Percentiles rank a stretch among this genome's conserved stretches.
Conservation (phyloP, 2,329 filamentous ascomycete genomes). For the Colletotrichum neosansevieriae region DNA sequence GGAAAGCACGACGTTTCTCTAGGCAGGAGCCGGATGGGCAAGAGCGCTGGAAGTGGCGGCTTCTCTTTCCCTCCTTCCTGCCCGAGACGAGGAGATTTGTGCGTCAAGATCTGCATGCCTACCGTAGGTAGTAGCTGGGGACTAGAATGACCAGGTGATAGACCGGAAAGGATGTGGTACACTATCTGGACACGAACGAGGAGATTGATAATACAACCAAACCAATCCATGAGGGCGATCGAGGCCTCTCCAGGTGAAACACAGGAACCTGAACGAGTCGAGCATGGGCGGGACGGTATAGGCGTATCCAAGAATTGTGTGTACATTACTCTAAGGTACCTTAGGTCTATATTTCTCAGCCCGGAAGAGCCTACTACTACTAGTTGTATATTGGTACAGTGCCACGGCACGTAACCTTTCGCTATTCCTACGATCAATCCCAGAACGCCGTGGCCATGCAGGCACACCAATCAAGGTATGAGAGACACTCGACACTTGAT, state of each 20-base stretch:
- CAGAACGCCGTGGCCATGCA: constrained; percentile 39
- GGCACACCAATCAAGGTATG: constrained; percentile 29
- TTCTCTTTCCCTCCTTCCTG: no score
- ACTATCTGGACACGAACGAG: no score
- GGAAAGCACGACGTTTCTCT: neutral
- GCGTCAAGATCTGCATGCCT: no score
- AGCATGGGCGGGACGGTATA: no score
- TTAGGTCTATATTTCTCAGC: constrained; percentile 40
- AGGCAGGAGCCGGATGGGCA: neutral
- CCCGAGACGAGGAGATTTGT: no score
- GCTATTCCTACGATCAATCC: constrained; percentile 37
- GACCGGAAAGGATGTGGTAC: no score
- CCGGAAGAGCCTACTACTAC: constrained; percentile 38
- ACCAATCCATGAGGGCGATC: no score
- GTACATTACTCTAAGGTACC: constrained; percentile 39
- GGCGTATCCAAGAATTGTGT: constrained; percentile 26
- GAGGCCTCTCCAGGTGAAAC: no score
- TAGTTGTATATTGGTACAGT: constrained; percentile 38
- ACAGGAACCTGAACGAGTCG: no score
- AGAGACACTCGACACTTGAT: constrained; percentile 38
- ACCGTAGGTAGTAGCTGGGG: neutral
- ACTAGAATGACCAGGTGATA: neutral
- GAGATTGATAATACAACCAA: no score
- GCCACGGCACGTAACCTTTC: constrained; percentile 36
- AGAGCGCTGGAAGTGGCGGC: neutral